Evolutionary conservation across 306 rosid species (phyloP).

Genomic region (Betula pendula): DNA sequence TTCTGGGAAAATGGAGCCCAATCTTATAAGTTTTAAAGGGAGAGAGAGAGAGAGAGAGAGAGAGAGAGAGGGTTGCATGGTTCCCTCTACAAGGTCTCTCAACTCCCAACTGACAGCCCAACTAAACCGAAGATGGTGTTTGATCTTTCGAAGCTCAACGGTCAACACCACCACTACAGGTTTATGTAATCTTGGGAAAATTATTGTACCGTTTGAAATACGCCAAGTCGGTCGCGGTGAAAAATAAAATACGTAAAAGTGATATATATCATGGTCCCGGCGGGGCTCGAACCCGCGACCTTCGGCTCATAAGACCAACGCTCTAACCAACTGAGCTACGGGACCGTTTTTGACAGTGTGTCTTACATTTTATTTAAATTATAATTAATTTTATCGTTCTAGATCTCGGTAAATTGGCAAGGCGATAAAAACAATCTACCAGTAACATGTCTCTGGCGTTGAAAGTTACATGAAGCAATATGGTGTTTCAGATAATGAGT

Average conservation of each 20-base stretch:
- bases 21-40: conserved; percentile 23
- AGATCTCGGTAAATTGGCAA: no score
- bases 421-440: no score
- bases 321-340: conserved; percentile 62
- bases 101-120: conserved; percentile 42
- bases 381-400: no score
- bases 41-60: no score
- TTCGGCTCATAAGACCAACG: conserved; percentile 61
- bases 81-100: not conserved
- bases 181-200: no score
- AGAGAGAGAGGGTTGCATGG: conserved; percentile 27
- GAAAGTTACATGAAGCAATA: conserved; percentile 16
- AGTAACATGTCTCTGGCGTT: not conserved
- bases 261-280: conserved; percentile 34
- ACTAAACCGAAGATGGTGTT: conserved; percentile 53
- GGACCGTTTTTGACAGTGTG: conserved; percentile 11
- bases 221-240: no score
- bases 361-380: no score
- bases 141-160: conserved; percentile 52
- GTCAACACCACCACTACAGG: conserved; percentile 26
- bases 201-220: no score
- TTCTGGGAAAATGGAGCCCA: not conserved
- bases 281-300: conserved; percentile 59
- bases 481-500: not conserved
- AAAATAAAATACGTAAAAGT: fast-evolving